Conservation (phyloP, 208 protist genomes). For the Vickermania ingenoplastis region DNA sequence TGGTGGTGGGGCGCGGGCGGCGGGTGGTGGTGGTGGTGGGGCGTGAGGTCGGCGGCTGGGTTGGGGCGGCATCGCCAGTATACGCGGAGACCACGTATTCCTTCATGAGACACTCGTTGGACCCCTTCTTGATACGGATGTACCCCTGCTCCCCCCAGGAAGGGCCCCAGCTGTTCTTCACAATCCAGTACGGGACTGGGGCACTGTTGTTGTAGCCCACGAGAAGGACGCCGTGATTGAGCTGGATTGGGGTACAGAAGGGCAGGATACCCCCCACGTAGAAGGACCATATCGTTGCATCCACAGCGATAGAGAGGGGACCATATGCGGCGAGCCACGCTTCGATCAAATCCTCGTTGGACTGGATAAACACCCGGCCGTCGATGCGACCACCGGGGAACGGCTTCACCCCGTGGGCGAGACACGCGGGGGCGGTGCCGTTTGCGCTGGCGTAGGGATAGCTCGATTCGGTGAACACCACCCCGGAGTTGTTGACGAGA, state of each 20-base stretch:
- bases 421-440: conserved; percentile 30
- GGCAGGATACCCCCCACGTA: conserved; percentile 78
- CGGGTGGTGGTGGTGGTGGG: conserved; percentile 10
- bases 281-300: conserved; percentile 70
- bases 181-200: conserved; percentile 75
- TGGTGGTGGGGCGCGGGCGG: conserved; percentile 4
- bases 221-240: conserved; percentile 88
- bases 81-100: conserved; percentile 45
- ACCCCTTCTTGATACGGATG: conserved; percentile 78
- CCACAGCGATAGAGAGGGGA: conserved; percentile 88
- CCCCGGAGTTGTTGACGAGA: conserved; percentile 46
- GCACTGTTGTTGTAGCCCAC: conserved; percentile 73
- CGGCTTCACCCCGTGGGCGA: conserved; percentile 12
- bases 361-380: conserved; percentile 46
- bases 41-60: conserved; percentile 7
- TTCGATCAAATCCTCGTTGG: conserved; percentile 69
- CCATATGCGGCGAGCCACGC: conserved; percentile 61
- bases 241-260: conserved; percentile 36
- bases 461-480: conserved; percentile 59
- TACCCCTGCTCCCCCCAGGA: conserved; percentile 86
- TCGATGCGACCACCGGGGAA: conserved; percentile 54
- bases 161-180: conserved; percentile 87
- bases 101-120: conserved; percentile 72
- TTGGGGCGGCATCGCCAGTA: conserved; percentile 13
- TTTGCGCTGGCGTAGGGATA: conserved; percentile 84